phyloP scores from a whole-genome alignment of 495 filamentous ascomycete species.

The Amorphotheca resinae region DNA sequence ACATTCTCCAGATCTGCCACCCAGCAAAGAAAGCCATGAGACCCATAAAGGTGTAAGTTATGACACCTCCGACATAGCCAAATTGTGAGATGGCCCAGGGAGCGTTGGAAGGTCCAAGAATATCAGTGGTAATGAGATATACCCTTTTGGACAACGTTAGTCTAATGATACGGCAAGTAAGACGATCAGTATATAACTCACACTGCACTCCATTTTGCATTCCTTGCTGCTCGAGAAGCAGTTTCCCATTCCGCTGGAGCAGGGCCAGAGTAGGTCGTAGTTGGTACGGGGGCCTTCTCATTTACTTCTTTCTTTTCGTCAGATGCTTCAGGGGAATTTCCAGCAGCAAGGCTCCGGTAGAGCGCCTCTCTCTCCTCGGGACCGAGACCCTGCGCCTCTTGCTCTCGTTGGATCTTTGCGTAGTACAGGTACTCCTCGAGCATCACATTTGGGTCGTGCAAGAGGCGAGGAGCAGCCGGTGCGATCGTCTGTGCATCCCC shows the following conservation, averaged over 20 bases:
- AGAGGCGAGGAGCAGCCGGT: not conserved
- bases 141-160: not conserved
- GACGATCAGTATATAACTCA: not conserved
- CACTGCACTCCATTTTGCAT: not conserved
- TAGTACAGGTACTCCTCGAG: constrained; percentile 5
- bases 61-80: not conserved
- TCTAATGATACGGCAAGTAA: not conserved
- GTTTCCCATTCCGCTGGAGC: constrained; percentile 2
- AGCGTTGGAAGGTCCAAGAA: not conserved
- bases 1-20: constrained; percentile 36
- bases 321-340: not conserved
- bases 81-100: not conserved
- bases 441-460: not conserved
- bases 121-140: not conserved
- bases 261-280: not conserved
- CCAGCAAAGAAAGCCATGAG: not conserved
- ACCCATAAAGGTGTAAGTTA: not conserved
- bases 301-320: not conserved
- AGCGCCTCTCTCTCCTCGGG: not conserved
- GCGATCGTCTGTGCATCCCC: not conserved
- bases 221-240: constrained; percentile 1
- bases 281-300: not conserved
- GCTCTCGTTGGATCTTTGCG: not conserved
- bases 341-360: not conserved
- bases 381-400: not conserved